Evolutionary conservation across 805 yeast species (phyloP).

Genomic region (Schwanniomyces vanrijiae): DNA sequence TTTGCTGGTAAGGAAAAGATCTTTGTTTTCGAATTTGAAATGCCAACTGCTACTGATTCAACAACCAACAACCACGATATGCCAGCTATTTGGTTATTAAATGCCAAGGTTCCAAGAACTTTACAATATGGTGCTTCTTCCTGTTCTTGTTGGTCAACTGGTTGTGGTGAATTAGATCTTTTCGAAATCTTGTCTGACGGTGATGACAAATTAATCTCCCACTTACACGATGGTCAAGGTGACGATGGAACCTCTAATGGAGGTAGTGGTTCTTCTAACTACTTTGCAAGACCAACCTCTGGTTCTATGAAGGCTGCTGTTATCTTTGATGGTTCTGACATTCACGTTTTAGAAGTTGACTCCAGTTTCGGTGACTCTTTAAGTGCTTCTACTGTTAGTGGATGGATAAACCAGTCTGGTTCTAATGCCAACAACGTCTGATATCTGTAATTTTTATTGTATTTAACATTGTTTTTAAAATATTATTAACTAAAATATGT

Average conservation of each 20-base stretch:
- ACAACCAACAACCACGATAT: conserved; percentile 71
- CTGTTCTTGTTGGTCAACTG: conserved; percentile 96
- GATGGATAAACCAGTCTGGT: conserved; percentile 59
- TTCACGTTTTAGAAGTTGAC: conserved; percentile 63
- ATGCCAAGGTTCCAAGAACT: conserved; percentile 96
- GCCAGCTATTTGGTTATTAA: conserved; percentile 98
- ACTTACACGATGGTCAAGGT: conserved; percentile 85
- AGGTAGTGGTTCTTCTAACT: conserved; percentile 90
- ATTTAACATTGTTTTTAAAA: neutral
- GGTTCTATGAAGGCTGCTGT: conserved; percentile 87
- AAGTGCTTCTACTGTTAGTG: conserved; percentile 51
- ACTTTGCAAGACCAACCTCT: conserved; percentile 80
- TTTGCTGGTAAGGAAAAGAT: conserved; percentile 83
- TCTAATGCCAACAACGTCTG: conserved; percentile 36
- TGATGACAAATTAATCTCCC: conserved; percentile 70
- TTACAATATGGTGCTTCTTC: conserved; percentile 80
- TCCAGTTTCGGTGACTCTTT: conserved; percentile 44
- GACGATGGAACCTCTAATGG: conserved; percentile 49
- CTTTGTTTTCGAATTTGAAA: conserved; percentile 88
- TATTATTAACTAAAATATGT: neutral
- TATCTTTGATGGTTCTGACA: conserved; percentile 58
- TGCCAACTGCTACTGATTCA: conserved; percentile 73
- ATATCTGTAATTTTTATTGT: neutral
- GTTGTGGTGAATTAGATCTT: conserved; percentile 97
- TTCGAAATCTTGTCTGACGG: conserved; percentile 86